Evolutionary conservation across 2,329 filamentous ascomycete genomes (phyloP), one percentile per base, ranked within the genome.

Genomic region (Talaromyces atroroseus): DNA sequence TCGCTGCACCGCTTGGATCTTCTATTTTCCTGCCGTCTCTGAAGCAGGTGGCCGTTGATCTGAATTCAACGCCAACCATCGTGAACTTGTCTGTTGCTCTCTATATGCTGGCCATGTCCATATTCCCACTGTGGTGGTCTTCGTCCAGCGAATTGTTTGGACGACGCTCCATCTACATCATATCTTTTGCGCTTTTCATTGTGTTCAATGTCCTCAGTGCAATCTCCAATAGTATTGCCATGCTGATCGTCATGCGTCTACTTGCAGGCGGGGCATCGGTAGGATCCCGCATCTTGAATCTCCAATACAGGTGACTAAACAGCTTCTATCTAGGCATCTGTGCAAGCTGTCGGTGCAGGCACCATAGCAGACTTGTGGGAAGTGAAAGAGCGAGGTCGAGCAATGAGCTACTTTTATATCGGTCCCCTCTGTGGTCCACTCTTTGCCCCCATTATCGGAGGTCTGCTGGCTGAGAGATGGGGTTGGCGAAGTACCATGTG

Each of bases 41-140:
- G 1, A 76, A 80, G 1, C 76, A 86, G 44, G 82, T 94, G 56
- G 75, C 85, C 0, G 65, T 66, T 3, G 83, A 88, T 21, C 77
- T 94, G 45, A 62, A 85, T 61, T 79, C 84, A 12, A 80, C 81
- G 0, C 71, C 82, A 14, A 87, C 88, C 1, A 74, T 89, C 16
- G 84, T 86, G 55, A 95, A 94, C 69, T 67, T 94, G 57, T 86
- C 86, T 0, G 82, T 94, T 0, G 87, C 89, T 0, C 72, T 92
- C 57, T 94, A 92, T 69, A 90, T 94, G 88, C 77, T 94, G 4
- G 77, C 82, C 63, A 90, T 94, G 88, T 83, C 85, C 55, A 89
- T 94, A 46, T 92, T 91, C 62, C 90, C 90, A 0, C 78, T 95
- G 0, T 94, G 89, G 89, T 94, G 88, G 88, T 90, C 87, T 1